These are phyloP conservation scores for Metarhizium robertsii DNA, from an alignment of 2,329 filamentous ascomycete genomes.

Conservation along the genomic window DNA sequence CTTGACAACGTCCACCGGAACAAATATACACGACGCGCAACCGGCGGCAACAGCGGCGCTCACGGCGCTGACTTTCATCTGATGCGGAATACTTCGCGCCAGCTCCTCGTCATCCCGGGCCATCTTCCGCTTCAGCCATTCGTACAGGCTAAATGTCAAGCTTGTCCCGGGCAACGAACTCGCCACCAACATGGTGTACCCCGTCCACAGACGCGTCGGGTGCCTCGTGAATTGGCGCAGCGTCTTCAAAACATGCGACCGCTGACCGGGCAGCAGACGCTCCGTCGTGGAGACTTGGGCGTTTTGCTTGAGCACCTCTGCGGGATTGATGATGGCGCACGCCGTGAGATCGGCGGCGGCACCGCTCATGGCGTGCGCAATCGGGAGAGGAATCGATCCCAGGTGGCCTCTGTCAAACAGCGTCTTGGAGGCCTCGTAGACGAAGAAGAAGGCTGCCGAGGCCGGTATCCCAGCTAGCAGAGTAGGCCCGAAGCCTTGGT, in stretches of 20 bases:
- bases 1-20: conserved; percentile 12
- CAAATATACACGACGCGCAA: conserved; percentile 7
- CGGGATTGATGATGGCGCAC: conserved; percentile 11
- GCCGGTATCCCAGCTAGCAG: conserved; percentile 9
- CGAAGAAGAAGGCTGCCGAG: conserved; percentile 11
- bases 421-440: conserved; percentile 10
- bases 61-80: conserved; percentile 2
- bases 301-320: conserved; percentile 13
- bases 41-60: conserved; percentile 9
- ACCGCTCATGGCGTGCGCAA: conserved; percentile 8
- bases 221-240: conserved; percentile 2
- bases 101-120: background rate
- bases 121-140: conserved; percentile 4
- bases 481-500: conserved; percentile 13
- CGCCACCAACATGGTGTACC: conserved; percentile 7
- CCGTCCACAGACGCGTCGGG: conserved; percentile 6
- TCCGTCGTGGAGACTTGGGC: conserved; percentile 9
- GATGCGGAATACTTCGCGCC: background rate
- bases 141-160: conserved; percentile 7
- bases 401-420: background rate
- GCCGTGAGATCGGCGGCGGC: conserved; percentile 9
- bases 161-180: conserved; percentile 6
- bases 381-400: conserved; percentile 4
- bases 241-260: background rate
- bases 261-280: background rate